These are phyloP conservation scores for Trichosporon inkin DNA, from an alignment of 1,284 basidiomycete species.

Conservation along the genomic window DNA sequence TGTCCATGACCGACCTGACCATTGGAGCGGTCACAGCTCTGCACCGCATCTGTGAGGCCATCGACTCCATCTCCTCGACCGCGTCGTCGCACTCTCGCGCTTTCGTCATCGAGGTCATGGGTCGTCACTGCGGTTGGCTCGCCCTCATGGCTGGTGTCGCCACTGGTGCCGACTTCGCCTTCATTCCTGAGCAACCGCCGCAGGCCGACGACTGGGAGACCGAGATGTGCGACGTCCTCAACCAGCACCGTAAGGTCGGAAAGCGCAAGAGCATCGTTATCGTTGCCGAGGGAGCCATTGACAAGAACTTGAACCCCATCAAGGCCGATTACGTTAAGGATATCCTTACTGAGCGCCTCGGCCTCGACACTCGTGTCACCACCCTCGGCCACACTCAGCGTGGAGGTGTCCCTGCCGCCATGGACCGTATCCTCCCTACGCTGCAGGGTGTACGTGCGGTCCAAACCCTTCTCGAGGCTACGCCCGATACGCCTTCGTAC, in stretches of 20 bases:
- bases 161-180: slow-evolving; percentile 93
- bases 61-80: slow-evolving; percentile 97
- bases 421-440: slow-evolving; percentile 90
- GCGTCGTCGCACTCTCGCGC: slow-evolving; percentile 93
- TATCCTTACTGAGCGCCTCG: slow-evolving; percentile 77
- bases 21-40: slow-evolving; percentile 94
- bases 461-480: slow-evolving; percentile 80
- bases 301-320: slow-evolving; percentile 82
- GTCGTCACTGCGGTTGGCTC: slow-evolving; percentile 95
- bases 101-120: slow-evolving; percentile 99
- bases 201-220: slow-evolving; percentile 76
- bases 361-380: slow-evolving; percentile 95
- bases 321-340: slow-evolving; percentile 84
- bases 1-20: slow-evolving; percentile 95
- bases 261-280: slow-evolving; percentile 99
- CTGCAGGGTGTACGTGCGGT: slow-evolving; percentile 93
- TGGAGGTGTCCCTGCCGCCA: slow-evolving; percentile 87
- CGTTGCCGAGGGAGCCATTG: slow-evolving; percentile 91
- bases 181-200: slow-evolving; percentile 92
- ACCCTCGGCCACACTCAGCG: slow-evolving; percentile 96
- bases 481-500: slow-evolving; percentile 86
- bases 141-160: slow-evolving; percentile 89
- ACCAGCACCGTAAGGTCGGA: slow-evolving; percentile 83
- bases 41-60: slow-evolving; percentile 92
- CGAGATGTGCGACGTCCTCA: slow-evolving; percentile 84